Evolutionary conservation across 2,329 filamentous ascomycete species (phyloP).

Genomic region (Endocalyx cinctus): DNA sequence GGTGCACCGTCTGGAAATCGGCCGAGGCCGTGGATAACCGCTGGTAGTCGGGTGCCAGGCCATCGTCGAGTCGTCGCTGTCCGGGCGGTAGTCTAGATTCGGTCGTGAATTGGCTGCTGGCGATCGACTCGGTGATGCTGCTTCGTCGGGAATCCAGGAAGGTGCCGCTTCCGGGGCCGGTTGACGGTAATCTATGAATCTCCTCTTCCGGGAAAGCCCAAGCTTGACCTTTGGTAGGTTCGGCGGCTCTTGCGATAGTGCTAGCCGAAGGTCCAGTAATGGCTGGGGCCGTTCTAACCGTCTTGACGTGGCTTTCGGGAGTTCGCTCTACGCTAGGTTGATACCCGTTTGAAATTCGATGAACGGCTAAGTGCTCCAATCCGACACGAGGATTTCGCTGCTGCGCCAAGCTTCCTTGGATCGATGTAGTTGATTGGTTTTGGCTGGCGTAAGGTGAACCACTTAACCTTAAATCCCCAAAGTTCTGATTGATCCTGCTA

Average conservation of each 20-base stretch:
- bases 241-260: constrained; percentile 65
- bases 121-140: constrained; percentile 71
- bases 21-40: constrained; percentile 45
- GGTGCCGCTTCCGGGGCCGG: constrained; percentile 40
- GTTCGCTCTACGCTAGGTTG: constrained; percentile 56
- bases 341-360: constrained; percentile 62
- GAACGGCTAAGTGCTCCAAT: constrained; percentile 48
- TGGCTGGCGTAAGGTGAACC: constrained; percentile 71
- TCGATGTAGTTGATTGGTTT: constrained; percentile 71
- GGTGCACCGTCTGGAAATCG: constrained; percentile 60
- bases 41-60: constrained; percentile 39
- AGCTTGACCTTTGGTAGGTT: constrained; percentile 76
- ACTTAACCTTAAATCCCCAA: constrained; percentile 65
- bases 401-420: constrained; percentile 65
- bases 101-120: constrained; percentile 73
- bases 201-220: constrained; percentile 80
- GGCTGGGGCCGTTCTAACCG: constrained; percentile 64
- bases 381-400: constrained; percentile 56
- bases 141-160: constrained; percentile 66
- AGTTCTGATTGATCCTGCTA: constrained; percentile 69
- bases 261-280: constrained; percentile 67
- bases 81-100: constrained; percentile 69
- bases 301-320: constrained; percentile 47
- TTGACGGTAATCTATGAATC: constrained; percentile 47
- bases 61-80: constrained; percentile 67